These are phyloP conservation scores for Ustilago curta DNA, from an alignment of 1,284 basidiomycete genomes.

Conservation along the genomic window DNA sequence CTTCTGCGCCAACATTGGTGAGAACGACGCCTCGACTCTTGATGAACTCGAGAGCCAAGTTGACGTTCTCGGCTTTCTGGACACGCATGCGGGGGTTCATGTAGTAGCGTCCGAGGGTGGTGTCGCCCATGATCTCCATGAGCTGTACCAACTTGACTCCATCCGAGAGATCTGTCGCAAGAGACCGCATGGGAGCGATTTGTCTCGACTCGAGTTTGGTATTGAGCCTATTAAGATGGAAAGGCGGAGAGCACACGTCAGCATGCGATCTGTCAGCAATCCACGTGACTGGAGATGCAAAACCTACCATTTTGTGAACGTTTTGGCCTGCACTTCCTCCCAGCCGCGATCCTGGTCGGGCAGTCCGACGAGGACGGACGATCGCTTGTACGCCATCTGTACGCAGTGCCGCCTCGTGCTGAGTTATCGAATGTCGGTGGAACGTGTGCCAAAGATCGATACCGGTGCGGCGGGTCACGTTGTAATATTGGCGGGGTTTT, in stretches of 20 bases:
- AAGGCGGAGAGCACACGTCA: neutral
- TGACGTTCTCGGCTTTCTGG: conserved; percentile 98
- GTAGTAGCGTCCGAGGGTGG: conserved; percentile 90
- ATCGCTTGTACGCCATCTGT: conserved; percentile 61
- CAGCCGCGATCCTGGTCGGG: conserved; percentile 64
- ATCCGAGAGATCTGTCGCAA: conserved; percentile 90
- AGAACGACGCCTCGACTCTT: conserved; percentile 92
- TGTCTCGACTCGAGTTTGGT: conserved; percentile 88
- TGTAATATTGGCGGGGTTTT: neutral
- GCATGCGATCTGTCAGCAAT: neutral
- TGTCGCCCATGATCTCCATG: conserved; percentile 75
- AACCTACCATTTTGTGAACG: conserved; percentile 66
- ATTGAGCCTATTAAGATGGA: conserved; percentile 82
- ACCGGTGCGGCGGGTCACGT: neutral
- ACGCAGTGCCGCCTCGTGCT: conserved; percentile 1
- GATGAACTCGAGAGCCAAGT: conserved; percentile 95
- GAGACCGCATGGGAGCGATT: conserved; percentile 88
- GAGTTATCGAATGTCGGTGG: neutral
- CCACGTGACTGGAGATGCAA: too few species aligned
- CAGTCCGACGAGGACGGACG: conserved; percentile 58
- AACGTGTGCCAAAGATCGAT: neutral
- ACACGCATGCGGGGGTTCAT: conserved; percentile 88
- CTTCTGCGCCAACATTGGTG: conserved; percentile 96
- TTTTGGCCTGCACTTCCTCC: conserved; percentile 67
- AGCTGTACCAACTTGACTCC: conserved; percentile 88